Percentiles rank a stretch among this genome's conserved stretches.
Evolutionary conservation across 257 asterid genomes (phyloP).

Genomic region (Jaltomata sinuosa): DNA sequence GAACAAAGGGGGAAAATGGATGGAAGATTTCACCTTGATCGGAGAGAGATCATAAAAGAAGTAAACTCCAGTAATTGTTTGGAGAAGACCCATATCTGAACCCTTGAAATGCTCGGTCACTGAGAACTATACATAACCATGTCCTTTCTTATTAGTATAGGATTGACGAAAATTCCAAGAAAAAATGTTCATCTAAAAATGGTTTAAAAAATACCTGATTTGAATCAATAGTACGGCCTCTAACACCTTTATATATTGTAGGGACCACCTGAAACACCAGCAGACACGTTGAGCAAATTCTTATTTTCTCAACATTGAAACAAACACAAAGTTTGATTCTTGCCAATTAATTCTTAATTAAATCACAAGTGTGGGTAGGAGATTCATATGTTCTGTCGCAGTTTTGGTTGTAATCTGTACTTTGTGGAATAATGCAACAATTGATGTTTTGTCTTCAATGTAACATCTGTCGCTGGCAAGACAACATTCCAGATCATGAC

Average conservation of each 20-base stretch:
- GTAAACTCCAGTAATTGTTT: conserved; percentile 80
- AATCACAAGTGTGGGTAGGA: background rate
- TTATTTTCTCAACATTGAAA: conserved; percentile 1
- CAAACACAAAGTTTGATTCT: background rate
- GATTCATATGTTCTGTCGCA: background rate
- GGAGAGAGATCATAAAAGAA: conserved; percentile 96
- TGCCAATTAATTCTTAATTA: background rate
- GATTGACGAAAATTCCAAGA: background rate
- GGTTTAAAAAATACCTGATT: conserved; percentile 58
- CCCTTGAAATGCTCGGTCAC: conserved; percentile 87
- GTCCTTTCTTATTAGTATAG: background rate
- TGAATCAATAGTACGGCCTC: conserved; percentile 70
- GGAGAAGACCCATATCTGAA: conserved; percentile 45
- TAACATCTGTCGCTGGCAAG: background rate
- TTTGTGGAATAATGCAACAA: background rate
- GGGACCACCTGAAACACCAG: conserved; percentile 88
- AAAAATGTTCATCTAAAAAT: background rate
- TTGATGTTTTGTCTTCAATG: background rate
- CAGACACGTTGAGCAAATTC: background rate
- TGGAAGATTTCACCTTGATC: conserved; percentile 51
- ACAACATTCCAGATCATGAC: background rate
- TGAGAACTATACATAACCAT: conserved; percentile 66
- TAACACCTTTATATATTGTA: conserved; percentile 59
- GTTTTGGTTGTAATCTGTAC: background rate
- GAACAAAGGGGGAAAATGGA: background rate